Base-by-base conservation (phyloP, 768 basidiomycete genomes). In the Mycena rosella region DNA sequence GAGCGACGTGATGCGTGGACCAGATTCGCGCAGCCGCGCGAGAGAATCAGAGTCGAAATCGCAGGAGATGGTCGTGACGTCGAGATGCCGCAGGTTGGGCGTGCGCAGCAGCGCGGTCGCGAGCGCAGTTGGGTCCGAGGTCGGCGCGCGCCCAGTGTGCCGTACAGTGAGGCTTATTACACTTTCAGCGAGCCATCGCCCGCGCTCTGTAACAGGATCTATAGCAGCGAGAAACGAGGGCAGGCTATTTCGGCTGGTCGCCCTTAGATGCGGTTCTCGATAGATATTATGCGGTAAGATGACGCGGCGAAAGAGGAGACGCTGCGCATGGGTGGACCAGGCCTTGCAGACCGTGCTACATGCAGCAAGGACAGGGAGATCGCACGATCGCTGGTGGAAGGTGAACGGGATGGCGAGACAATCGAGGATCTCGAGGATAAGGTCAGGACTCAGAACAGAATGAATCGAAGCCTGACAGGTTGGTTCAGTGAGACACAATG, bases 291-390 rank as follows among this genome's bases (percentile, higher is more conserved):
- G n/a, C 5, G 70, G 70, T 2, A 86, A 77, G 38, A 74, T 73
- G 58, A 85, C 77, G 52, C 78, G 78, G 48, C 77, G 80, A 73
- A 85, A 86, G 65, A 86, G 80, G 27, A 85, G 80, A 44, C 78
- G 80, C 63, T 87, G 85, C 5, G 83, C 78, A 60, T 78, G 77
- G n/a, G 72, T 60, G 7, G 83, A 80, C 85, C 86, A 86, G 40
- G 76, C 78, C 67, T 72, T 78, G 79, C 80, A 84, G 30, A 87
- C 82, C 49, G 83, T 77, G 0, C 83, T 74, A 62, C 80, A 84
- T 32, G 76, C 71, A 32, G 68, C 69, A 44, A 86, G 76, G 24
- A 84, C 63, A 6, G 65, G 32, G 1, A 68, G 70, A 30, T 71
- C 45, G 47, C 70, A 71, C 18, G 58, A 40, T 10, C 66, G 62